Conservation (phyloP, 1,139 yeast species). For the Yamadazyma friedrichii region DNA sequence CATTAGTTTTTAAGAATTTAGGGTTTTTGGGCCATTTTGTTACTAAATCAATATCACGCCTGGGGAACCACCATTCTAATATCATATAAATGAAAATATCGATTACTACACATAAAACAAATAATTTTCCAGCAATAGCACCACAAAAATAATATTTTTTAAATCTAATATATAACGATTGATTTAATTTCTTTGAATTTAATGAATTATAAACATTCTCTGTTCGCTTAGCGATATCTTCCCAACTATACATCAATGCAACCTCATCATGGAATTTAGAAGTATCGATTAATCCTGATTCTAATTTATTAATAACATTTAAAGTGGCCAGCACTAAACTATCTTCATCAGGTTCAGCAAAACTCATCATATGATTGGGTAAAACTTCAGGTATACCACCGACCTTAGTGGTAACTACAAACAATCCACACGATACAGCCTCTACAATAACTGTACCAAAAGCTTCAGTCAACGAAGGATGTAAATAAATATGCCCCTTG, state of each 20-base stretch:
- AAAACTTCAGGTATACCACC: slow-evolving; percentile 98
- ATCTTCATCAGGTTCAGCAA: slow-evolving; percentile 82
- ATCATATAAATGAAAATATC: slow-evolving; percentile 66
- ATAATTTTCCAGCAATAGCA: slow-evolving; percentile 79
- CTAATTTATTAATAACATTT: slow-evolving; percentile 59
- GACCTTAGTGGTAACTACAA: slow-evolving; percentile 92
- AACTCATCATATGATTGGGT: slow-evolving; percentile 90
- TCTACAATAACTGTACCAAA: slow-evolving; percentile 97
- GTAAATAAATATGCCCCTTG: slow-evolving; percentile 89
- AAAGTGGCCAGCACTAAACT: slow-evolving; percentile 70
- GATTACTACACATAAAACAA: slow-evolving; percentile 73
- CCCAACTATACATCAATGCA: slow-evolving; percentile 88
- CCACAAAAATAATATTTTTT: slow-evolving; percentile 73
- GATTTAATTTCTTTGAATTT: slow-evolving; percentile 40
- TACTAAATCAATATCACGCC: slow-evolving; percentile 64
- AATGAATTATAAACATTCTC: slow-evolving; percentile 73
- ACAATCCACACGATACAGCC: slow-evolving; percentile 94
- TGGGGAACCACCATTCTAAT: slow-evolving; percentile 73
- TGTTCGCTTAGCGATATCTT: slow-evolving; percentile 81
- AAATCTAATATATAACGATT: slow-evolving; percentile 49
- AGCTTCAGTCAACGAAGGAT: slow-evolving; percentile 94
- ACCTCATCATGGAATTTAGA: slow-evolving; percentile 76
- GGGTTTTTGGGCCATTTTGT: slow-evolving; percentile 66
- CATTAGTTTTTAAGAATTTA: background rate
- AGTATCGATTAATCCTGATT: slow-evolving; percentile 64